Percentiles rank a stretch among this genome's conserved stretches.
Conservation (phyloP, 2,329 filamentous ascomycete genomes). For the Alternaria triticimaculans region DNA sequence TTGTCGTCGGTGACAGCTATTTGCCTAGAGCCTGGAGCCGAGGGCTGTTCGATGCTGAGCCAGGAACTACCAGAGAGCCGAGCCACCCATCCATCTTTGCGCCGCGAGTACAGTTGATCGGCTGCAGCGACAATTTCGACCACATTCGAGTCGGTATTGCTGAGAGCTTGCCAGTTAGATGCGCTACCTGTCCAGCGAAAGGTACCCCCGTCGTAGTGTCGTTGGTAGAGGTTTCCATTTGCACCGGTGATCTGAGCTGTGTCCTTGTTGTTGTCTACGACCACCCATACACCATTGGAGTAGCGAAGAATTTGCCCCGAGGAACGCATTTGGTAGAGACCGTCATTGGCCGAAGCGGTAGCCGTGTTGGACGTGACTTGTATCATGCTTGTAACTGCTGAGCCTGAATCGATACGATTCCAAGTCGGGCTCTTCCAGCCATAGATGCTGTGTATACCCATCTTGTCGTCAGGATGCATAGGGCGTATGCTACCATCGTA, state of each 20-base stretch:
- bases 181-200: conserved; percentile 28
- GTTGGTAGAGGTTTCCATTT: conserved; percentile 32
- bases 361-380: conserved; percentile 24
- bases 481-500: conserved; percentile 30
- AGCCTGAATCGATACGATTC: conserved; percentile 29
- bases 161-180: conserved; percentile 32
- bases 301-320: conserved; percentile 33
- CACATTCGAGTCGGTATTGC: conserved; percentile 26
- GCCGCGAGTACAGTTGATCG: conserved; percentile 36
- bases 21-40: conserved; percentile 18
- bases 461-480: conserved; percentile 36
- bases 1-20: conserved; percentile 36
- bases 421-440: conserved; percentile 39
- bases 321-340: conserved; percentile 37
- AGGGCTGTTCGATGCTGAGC: conserved; percentile 32
- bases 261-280: conserved; percentile 33
- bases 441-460: conserved; percentile 35
- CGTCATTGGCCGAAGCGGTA: conserved; percentile 19
- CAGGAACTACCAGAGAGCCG: conserved; percentile 32
- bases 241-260: conserved; percentile 38
- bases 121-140: conserved; percentile 36
- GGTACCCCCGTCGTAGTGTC: conserved; percentile 35
- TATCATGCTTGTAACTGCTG: conserved; percentile 21
- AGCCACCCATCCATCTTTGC: conserved; percentile 38
- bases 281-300: conserved; percentile 25